Evolutionary conservation across 2,329 filamentous ascomycete genomes (phyloP).

Genomic region (Fusarium virguliforme): DNA sequence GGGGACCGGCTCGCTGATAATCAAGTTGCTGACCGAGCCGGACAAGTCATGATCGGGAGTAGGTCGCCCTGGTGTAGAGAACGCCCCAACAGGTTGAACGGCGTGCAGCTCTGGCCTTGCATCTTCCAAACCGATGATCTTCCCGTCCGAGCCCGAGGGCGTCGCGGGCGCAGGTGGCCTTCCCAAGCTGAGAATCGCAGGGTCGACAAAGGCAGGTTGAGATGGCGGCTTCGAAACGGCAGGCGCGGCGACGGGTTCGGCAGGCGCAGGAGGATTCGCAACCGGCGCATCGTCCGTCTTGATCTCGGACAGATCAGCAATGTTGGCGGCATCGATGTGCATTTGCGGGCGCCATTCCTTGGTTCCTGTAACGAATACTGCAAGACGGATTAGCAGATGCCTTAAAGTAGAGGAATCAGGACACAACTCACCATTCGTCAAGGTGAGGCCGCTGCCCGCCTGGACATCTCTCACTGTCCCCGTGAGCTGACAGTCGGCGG

Average conservation of each 20-base stretch:
- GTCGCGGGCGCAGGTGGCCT: slow-evolving; percentile 58
- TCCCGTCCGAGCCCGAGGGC: slow-evolving; percentile 46
- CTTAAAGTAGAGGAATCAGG: neutral
- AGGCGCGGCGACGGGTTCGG: slow-evolving; percentile 49
- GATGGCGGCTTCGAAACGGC: slow-evolving; percentile 50
- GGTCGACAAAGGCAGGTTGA: slow-evolving; percentile 77
- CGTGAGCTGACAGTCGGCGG: slow-evolving; percentile 75
- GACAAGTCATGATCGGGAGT: slow-evolving; percentile 49
- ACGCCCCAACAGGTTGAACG: slow-evolving; percentile 19
- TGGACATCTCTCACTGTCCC: slow-evolving; percentile 80
- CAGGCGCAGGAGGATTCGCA: slow-evolving; percentile 49
- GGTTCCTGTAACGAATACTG: slow-evolving; percentile 60
- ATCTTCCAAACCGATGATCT: slow-evolving; percentile 23
- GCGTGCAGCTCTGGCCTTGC: slow-evolving; percentile 39
- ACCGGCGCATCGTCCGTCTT: slow-evolving; percentile 51
- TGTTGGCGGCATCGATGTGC: slow-evolving; percentile 66
- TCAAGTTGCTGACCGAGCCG: slow-evolving; percentile 51
- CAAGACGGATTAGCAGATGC: slow-evolving; percentile 24
- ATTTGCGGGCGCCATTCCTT: slow-evolving; percentile 61
- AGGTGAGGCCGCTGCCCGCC: slow-evolving; percentile 76
- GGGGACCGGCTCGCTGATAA: slow-evolving; percentile 35
- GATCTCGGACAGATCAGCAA: slow-evolving; percentile 63
- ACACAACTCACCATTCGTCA: slow-evolving; percentile 76
- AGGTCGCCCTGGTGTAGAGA: slow-evolving; percentile 38
- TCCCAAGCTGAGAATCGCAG: slow-evolving; percentile 83